Conservation (phyloP, 306 rosid species). For the Gynostemma pentaphyllum region DNA sequence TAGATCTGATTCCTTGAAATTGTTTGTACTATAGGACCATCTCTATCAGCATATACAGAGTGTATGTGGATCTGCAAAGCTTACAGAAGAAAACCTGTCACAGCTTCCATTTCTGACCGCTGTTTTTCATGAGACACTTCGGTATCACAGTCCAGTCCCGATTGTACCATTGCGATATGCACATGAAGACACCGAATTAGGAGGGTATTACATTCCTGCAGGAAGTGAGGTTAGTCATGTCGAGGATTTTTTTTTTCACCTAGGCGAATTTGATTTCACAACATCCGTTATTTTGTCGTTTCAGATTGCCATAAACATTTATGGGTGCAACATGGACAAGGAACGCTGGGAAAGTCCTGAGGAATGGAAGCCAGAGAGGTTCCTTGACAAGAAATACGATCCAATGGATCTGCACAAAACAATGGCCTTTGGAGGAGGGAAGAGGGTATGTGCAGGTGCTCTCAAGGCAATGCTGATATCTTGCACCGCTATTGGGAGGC, state of each 20-base stretch:
- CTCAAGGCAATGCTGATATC: conserved; percentile 66
- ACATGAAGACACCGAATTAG: conserved; percentile 73
- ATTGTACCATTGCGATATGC: conserved; percentile 57
- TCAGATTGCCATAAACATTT: conserved; percentile 80
- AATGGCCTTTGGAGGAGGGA: conserved; percentile 95
- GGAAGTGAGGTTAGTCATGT: conserved; percentile 56
- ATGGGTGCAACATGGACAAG: conserved; percentile 83
- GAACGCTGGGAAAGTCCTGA: conserved; percentile 57
- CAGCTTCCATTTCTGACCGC: conserved; percentile 61
- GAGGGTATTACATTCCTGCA: conserved; percentile 72
- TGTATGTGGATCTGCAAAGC: conserved; percentile 42
- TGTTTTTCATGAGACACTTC: conserved; percentile 79
- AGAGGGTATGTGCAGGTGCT: conserved; percentile 82
- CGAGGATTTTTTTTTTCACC: background rate
- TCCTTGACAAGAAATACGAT: conserved; percentile 55
- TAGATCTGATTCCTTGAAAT: background rate
- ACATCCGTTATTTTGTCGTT: background rate
- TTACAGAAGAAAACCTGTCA: conserved; percentile 50
- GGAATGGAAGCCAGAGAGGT: conserved; percentile 81
- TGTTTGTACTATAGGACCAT: conserved; percentile 28
- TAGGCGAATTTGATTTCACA: background rate
- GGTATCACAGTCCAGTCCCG: conserved; percentile 70
- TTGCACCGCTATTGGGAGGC: conserved; percentile 48
- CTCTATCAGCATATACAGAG: conserved; percentile 36
- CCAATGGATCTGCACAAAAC: conserved; percentile 61